A percentile compares a stretch with the other conserved stretches of the same genome.
These are phyloP conservation scores for Ceratobasidium sp. DNA, from an alignment of 1,284 basidiomycete genomes.

Conservation along the genomic window DNA sequence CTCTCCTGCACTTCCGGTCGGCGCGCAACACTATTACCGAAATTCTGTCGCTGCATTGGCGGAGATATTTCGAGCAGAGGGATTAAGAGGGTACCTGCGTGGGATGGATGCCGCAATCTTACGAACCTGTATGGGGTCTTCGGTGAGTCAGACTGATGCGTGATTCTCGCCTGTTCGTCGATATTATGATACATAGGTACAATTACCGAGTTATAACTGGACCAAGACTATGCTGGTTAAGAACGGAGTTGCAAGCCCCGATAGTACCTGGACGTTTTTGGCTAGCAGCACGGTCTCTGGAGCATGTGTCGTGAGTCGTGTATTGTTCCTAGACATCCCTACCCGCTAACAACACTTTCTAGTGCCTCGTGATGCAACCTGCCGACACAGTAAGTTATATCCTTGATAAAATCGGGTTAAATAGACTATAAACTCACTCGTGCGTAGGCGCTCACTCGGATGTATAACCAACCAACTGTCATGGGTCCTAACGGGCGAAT, in stretches of 20 bases:
- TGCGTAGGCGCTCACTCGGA: conserved; percentile 85
- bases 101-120: conserved; percentile 95
- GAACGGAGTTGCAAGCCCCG: conserved; percentile 74
- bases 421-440: conserved; percentile 46
- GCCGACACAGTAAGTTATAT: conserved; percentile 78
- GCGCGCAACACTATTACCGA: conserved; percentile 93
- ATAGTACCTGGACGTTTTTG: conserved; percentile 90
- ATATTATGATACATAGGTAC: conserved; percentile 69
- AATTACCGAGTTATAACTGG: conserved; percentile 96
- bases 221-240: conserved; percentile 84
- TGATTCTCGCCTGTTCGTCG: neutral
- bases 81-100: conserved; percentile 83
- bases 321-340: conserved; percentile 10
- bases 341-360: conserved; percentile 46
- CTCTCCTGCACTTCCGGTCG: conserved; percentile 93
- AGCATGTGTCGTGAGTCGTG: conserved; percentile 83
- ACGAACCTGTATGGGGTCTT: conserved; percentile 94
- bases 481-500: conserved; percentile 79
- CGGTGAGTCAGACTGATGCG: conserved; percentile 63
- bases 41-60: conserved; percentile 84
- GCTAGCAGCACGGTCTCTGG: conserved; percentile 92
- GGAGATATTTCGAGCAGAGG: conserved; percentile 85
- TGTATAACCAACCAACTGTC: conserved; percentile 95
- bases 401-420: conserved; percentile 53
- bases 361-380: conserved; percentile 91